Evolutionary conservation across 2,329 filamentous ascomycete species (phyloP), one percentile per base, ranked within the genome.

Genomic region (Cadophora malorum): DNA sequence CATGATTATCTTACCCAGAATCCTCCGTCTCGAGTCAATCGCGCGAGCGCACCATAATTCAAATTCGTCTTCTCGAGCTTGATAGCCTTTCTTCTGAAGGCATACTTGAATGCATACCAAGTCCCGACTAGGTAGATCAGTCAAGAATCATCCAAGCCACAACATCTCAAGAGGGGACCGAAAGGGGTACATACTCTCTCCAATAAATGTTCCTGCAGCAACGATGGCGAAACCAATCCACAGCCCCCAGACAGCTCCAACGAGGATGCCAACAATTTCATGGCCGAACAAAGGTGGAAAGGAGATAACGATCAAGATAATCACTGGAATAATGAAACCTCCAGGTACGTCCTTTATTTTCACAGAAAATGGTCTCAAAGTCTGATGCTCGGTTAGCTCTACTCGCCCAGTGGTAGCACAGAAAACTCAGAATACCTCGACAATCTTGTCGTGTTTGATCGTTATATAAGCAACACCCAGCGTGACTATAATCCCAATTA

Each of bases 271-370:
- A 53, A 82, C 72, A 50, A 82, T 73, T 66, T 82, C 80, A 67
- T 82, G 80, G 19, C 80, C 80, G 63, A 82, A 81, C 14, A 82
- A 73, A 1, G 80, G 80, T 4, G 80, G 80, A 63, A 82, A 81
- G 3, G 80, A 81, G 47, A 82, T 79, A 45, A 78, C 53, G 58
- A 82, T 75, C 33, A 82, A 71, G 23, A 82, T 77, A 33, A 74
- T 74, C 49, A 82, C 78, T 6, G 80, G 80, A 53, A 81, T 81
- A 7, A 82, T 52, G 73, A 78, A 81, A 7, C 80, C 80, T 14
- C 76, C 79, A 1, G 79, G 79, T 1, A 80, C 70, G 19, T 79
- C 76, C 38, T 79, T 76, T 14, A 81, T 78, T 65, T 79, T 79
- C 61, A 79, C 74, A 6, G 79, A 78, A 52, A 79, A 78, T 0